Percentiles rank a stretch among this genome's conserved stretches.
Conservation (phyloP, 768 basidiomycete genomes). For the Auricularia sp. region DNA sequence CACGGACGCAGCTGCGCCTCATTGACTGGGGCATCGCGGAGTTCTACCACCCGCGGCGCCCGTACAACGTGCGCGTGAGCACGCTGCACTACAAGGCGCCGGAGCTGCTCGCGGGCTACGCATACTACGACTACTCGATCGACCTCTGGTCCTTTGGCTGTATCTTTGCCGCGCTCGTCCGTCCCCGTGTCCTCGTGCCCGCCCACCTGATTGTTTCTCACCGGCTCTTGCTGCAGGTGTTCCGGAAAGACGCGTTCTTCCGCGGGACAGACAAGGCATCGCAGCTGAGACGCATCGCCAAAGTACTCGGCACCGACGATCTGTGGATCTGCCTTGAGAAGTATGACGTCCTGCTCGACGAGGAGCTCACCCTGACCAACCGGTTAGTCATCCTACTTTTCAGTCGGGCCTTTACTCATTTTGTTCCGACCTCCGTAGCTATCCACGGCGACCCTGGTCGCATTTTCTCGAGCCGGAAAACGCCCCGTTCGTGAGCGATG, state of each 20-base stretch:
- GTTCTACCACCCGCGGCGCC: conserved; percentile 61
- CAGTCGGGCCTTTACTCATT: neutral
- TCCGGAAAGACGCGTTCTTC: conserved; percentile 67
- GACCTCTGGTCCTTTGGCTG: conserved; percentile 70
- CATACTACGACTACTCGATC: conserved; percentile 60
- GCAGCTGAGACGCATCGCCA: conserved; percentile 60
- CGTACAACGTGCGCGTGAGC: conserved; percentile 66
- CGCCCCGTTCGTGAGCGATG: conserved; percentile 46
- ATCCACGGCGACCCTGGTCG: conserved; percentile 54
- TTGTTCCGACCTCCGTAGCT: conserved; percentile 25
- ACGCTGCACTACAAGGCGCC: conserved; percentile 68
- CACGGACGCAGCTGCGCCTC: conserved; percentile 32
- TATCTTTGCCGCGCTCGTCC: conserved; percentile 65
- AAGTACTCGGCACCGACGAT: conserved; percentile 57
- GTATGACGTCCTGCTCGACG: conserved; percentile 57
- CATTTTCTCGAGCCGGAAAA: conserved; percentile 53
- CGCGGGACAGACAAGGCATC: conserved; percentile 69
- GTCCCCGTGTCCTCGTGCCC: conserved; percentile 11
- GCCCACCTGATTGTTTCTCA: neutral
- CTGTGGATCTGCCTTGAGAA: conserved; percentile 50
- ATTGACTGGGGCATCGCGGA: conserved; percentile 75
- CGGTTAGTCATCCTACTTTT: conserved; percentile 35
- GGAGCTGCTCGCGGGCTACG: conserved; percentile 61
- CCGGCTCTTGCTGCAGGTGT: conserved; percentile 35
- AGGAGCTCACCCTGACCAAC: conserved; percentile 8